phyloP scores from a whole-genome alignment of 306 rosid genomes.

The Gastrolobium bilobum region DNA sequence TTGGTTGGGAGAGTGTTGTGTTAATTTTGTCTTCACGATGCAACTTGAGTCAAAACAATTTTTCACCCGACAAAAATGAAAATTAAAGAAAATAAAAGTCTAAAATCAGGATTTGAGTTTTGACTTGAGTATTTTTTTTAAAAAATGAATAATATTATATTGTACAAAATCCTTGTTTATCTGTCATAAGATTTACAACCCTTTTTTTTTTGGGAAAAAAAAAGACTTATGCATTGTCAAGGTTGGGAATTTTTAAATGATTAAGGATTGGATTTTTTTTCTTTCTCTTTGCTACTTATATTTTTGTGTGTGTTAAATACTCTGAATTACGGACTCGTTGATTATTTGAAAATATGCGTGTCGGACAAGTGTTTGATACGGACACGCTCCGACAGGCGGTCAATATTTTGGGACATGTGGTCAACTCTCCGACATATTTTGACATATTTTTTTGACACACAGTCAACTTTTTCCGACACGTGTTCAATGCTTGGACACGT shows the following conservation, averaged over 20 bases:
- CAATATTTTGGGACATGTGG: no score
- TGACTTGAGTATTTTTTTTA: neutral
- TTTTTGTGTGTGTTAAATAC: no score
- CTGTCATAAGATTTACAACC: neutral
- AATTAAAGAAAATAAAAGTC: neutral
- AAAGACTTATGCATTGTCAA: neutral
- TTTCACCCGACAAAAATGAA: neutral
- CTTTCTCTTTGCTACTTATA: neutral
- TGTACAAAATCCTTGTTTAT: neutral
- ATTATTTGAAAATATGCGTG: no score
- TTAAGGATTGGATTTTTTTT: neutral
- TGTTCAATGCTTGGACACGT: no score
- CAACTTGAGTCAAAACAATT: neutral
- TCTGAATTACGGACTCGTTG: no score
- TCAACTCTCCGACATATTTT: no score
- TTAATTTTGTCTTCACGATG: neutral
- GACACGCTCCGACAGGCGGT: no score
- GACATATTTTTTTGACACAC: no score
- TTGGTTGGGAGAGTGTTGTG: neutral
- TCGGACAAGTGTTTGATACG: no score
- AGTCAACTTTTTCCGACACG: no score
- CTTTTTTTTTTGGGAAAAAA: neutral
- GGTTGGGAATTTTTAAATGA: neutral
- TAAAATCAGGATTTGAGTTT: neutral
- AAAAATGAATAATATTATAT: no score